Percentiles rank a stretch among this genome's conserved stretches.
These are phyloP conservation scores for Narthecium ossifragum DNA, from an alignment of 106 monocot genomes.

Conservation along the genomic window DNA sequence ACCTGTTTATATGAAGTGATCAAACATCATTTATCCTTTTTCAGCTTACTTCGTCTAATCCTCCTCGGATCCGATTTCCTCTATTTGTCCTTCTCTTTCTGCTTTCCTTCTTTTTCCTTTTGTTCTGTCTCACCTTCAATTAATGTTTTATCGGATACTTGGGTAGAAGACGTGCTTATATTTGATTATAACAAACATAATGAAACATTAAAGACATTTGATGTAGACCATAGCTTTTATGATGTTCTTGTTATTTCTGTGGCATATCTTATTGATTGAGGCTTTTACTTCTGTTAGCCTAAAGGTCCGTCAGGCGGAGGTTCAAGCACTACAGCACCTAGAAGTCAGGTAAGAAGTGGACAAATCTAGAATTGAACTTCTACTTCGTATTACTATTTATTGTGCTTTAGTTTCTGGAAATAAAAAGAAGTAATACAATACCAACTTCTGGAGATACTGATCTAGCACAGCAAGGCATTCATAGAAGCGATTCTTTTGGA, in stretches of 20 bases:
- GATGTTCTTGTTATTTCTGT: not conserved
- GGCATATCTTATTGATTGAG: too few relatives aligned
- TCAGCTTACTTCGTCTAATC: too few relatives aligned
- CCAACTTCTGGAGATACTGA: not conserved
- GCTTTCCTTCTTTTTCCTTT: too few relatives aligned
- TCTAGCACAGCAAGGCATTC: not conserved
- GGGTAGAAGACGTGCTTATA: not conserved
- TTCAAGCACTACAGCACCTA: constrained; percentile 27
- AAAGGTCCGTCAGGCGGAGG: constrained; percentile 52
- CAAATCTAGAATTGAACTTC: not conserved
- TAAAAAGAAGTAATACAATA: too few relatives aligned
- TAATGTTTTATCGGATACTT: too few relatives aligned
- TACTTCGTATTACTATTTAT: not conserved
- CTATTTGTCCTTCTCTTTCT: too few relatives aligned
- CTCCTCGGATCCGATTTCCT: too few relatives aligned
- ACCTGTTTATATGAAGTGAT: too few relatives aligned
- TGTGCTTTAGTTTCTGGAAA: constrained; percentile 1
- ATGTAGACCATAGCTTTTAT: not conserved
- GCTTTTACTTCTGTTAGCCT: constrained; percentile 37
- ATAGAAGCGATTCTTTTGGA: not conserved
- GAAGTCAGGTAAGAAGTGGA: constrained; percentile 47
- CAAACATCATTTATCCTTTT: too few relatives aligned
- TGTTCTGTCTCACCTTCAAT: too few relatives aligned
- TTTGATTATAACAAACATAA: too few relatives aligned
- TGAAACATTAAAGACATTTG: too few relatives aligned